A percentile compares a stretch with the other conserved stretches of the same genome.
Conservation (phyloP, 352 stramenopile species). For the Globisporangium paroecandrum region DNA sequence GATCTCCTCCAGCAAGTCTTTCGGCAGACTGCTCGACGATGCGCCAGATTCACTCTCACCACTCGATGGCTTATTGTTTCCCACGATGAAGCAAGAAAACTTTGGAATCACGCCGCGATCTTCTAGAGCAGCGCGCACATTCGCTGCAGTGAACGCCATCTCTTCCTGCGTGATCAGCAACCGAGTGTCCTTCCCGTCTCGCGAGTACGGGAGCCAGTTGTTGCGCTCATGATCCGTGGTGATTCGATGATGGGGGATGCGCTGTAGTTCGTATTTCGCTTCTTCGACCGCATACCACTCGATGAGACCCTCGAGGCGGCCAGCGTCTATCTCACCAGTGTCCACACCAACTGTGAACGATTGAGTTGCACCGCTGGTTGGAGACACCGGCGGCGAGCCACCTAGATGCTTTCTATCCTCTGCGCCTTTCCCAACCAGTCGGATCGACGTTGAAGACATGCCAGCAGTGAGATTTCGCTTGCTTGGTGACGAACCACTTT, state of each 20-base stretch:
- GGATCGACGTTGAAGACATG: neutral
- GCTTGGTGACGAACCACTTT: slow-evolving; percentile 3
- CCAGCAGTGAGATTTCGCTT: slow-evolving; percentile 7
- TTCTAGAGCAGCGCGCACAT: slow-evolving; percentile 57
- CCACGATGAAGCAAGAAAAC: slow-evolving; percentile 14
- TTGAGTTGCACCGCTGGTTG: neutral
- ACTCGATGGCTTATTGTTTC: neutral
- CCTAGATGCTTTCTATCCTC: neutral
- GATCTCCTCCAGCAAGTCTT: slow-evolving; percentile 56
- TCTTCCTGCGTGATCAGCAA: slow-evolving; percentile 61
- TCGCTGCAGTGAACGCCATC: slow-evolving; percentile 50
- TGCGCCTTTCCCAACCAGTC: neutral
- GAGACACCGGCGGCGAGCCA: neutral
- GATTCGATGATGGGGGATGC: slow-evolving; percentile 63
- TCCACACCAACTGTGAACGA: neutral
- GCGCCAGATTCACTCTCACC: slow-evolving; percentile 5
- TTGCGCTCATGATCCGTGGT: slow-evolving; percentile 48
- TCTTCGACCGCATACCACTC: slow-evolving; percentile 80
- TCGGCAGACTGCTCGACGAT: slow-evolving; percentile 27
- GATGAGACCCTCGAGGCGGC: slow-evolving; percentile 49
- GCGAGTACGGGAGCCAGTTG: slow-evolving; percentile 46
- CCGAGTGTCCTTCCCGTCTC: slow-evolving; percentile 53
- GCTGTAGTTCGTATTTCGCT: slow-evolving; percentile 58
- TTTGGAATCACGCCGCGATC: slow-evolving; percentile 68
- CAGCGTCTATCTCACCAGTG: slow-evolving; percentile 32